phyloP scores from a whole-genome alignment of 257 asterid species.

The Solanum pimpinellifolium region DNA sequence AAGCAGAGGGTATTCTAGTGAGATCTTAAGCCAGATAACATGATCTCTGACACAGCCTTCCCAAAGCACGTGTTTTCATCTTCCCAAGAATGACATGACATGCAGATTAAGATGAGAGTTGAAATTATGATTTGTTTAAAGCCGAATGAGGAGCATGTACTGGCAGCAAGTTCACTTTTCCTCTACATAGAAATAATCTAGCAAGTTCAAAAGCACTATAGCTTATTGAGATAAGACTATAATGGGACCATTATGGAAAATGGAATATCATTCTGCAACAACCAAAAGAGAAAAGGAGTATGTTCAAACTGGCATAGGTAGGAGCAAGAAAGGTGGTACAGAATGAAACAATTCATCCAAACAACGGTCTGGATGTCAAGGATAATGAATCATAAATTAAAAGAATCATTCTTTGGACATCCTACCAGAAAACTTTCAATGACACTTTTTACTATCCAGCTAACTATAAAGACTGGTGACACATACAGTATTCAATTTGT shows the following conservation, averaged over 20 bases:
- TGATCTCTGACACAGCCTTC: background rate
- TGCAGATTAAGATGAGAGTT: background rate
- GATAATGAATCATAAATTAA: background rate
- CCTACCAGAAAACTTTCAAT: background rate
- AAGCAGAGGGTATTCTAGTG: background rate
- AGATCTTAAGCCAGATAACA: background rate
- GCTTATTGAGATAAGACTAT: background rate
- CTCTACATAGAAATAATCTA: background rate
- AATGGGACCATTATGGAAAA: background rate
- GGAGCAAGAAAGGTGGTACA: background rate
- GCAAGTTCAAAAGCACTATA: background rate
- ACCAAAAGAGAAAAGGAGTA: background rate
- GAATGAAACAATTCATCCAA: background rate
- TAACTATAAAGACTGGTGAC: background rate
- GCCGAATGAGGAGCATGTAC: background rate
- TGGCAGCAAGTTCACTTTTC: background rate
- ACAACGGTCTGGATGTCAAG: background rate
- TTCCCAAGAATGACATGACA: background rate
- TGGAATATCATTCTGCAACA: background rate
- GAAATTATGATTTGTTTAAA: background rate
- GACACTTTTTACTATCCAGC: background rate
- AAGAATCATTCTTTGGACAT: background rate
- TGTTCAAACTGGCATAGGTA: background rate
- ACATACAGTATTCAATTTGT: background rate
- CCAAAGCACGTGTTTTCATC: background rate